phyloP scores from a whole-genome alignment of 148 eudicot genomes.

The Arbutus unedo region DNA sequence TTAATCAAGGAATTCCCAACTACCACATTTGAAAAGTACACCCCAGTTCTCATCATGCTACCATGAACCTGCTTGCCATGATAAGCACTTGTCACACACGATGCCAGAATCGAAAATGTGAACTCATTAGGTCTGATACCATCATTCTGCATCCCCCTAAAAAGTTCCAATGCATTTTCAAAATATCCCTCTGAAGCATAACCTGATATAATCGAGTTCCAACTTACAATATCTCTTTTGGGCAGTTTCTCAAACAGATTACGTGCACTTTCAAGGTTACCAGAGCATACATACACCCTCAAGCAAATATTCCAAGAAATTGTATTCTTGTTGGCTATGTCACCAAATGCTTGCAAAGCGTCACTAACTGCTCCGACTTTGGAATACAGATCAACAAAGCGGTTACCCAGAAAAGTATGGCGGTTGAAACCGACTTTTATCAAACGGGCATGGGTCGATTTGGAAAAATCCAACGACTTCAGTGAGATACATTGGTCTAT shows the following conservation, averaged over 20 bases:
- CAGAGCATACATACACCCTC: constrained; percentile 34
- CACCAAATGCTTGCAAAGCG: constrained; percentile 52
- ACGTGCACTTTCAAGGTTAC: constrained; percentile 42
- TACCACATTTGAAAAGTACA: constrained; percentile 45
- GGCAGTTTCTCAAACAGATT: constrained; percentile 65
- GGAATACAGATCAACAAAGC: constrained; percentile 60
- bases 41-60: constrained; percentile 42
- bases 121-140: constrained; percentile 53
- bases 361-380: constrained; percentile 26
- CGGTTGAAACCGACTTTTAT: constrained; percentile 59
- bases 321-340: constrained; percentile 47
- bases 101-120: constrained; percentile 52
- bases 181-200: constrained; percentile 39
- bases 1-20: constrained; percentile 71
- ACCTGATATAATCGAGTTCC: constrained; percentile 75
- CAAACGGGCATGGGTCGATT: constrained; percentile 56
- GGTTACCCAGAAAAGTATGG: constrained; percentile 67
- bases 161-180: constrained; percentile 36
- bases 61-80: constrained; percentile 67
- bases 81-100: constrained; percentile 31
- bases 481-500: constrained; percentile 45
- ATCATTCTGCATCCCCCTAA: constrained; percentile 41
- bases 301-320: constrained; percentile 71
- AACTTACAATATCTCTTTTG: constrained; percentile 67
- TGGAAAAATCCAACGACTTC: constrained; percentile 41